These are phyloP conservation scores for Solanum chaucha DNA, from an alignment of 257 asterid species.

Conservation along the genomic window DNA sequence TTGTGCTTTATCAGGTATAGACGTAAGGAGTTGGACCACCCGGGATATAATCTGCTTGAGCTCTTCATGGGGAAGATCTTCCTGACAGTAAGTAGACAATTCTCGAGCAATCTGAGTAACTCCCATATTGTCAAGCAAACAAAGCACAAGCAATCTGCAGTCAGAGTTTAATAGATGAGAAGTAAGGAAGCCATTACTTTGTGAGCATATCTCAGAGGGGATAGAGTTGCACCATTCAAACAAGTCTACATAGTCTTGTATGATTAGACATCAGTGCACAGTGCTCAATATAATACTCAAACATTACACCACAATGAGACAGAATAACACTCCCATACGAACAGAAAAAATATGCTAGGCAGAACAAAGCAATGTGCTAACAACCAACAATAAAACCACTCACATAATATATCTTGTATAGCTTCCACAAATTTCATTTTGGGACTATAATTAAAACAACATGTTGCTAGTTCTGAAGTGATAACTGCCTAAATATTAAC, in stretches of 20 bases:
- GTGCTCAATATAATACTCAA: not conserved
- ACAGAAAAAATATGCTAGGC: not conserved
- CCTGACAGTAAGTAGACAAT: conserved; percentile 26
- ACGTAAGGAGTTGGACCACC: conserved; percentile 65
- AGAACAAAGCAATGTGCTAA: not conserved
- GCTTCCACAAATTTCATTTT: not conserved
- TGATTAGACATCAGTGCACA: not conserved
- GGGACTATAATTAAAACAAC: not conserved
- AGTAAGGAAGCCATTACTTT: not conserved
- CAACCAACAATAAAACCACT: not conserved
- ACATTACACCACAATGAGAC: not conserved
- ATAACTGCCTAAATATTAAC: not conserved
- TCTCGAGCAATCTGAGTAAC: conserved; percentile 43
- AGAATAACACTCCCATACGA: not conserved
- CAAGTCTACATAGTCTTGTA: not conserved
- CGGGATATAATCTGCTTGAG: conserved; percentile 39
- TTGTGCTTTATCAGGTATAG: conserved; percentile 92
- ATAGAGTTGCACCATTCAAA: not conserved
- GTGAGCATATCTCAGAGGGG: not conserved
- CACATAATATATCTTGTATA: not conserved
- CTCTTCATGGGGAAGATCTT: conserved; percentile 41
- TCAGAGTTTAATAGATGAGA: conserved; percentile 4
- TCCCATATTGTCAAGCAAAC: conserved; percentile 71
- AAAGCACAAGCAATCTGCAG: conserved; percentile 61
- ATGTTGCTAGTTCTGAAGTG: not conserved